Conservation (phyloP, 306 rosid species). For the Acacia melanoxylon region DNA sequence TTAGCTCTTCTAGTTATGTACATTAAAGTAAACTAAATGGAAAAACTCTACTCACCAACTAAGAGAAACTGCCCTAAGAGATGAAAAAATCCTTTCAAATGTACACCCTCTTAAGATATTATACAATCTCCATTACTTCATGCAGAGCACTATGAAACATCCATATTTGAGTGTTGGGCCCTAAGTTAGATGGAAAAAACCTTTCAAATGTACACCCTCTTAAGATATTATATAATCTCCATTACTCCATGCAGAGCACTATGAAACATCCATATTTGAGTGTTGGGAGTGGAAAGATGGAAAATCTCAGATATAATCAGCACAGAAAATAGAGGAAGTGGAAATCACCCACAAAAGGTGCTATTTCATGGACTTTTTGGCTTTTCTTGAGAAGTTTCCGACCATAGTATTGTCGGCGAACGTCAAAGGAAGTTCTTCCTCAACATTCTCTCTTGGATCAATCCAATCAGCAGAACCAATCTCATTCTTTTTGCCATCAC, state of each 20-base stretch:
- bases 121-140: neutral
- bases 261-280: neutral
- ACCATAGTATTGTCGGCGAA: constrained; percentile 55
- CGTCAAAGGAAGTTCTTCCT: constrained; percentile 84
- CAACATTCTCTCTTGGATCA: constrained; percentile 47
- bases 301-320: neutral
- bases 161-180: neutral
- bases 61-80: constrained; percentile 22
- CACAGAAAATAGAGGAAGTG: constrained; percentile 16
- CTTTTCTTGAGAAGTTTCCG: constrained; percentile 42
- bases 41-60: constrained; percentile 15
- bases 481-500: constrained; percentile 35
- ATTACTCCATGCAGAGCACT: constrained; percentile 7
- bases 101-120: constrained; percentile 14
- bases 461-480: constrained; percentile 47
- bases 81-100: constrained; percentile 24
- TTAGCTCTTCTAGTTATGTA: constrained; percentile 9
- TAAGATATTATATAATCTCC: neutral
- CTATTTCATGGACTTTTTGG: constrained; percentile 45
- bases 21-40: constrained; percentile 23
- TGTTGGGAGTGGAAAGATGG: neutral
- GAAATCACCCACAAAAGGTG: neutral
- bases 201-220: constrained; percentile 27
- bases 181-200: constrained; percentile 19
- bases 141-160: neutral